These are phyloP conservation scores for Calcarisporium arbuscula DNA, from an alignment of 2,329 filamentous ascomycete genomes.

Conservation along the genomic window DNA sequence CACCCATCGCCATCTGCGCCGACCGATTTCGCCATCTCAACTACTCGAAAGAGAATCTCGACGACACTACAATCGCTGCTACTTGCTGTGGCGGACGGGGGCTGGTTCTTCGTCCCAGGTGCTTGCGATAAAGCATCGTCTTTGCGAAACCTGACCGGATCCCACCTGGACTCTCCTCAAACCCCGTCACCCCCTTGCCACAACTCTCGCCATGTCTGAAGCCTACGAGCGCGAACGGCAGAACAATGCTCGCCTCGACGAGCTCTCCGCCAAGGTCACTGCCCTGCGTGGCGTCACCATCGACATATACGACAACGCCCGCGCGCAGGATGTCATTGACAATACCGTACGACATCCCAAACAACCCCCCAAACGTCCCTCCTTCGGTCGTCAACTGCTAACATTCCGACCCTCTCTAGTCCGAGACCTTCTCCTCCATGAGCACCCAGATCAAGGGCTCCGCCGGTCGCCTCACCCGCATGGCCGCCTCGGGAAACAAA, in stretches of 20 bases:
- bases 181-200: not conserved
- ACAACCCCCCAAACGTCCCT: too few species aligned
- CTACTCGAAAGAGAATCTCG: too few species aligned
- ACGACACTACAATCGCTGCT: too few species aligned
- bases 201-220: conserved; percentile 53
- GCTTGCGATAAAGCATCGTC: too few species aligned
- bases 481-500: conserved; percentile 87
- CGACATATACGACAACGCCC: conserved; percentile 95
- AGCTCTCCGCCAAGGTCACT: conserved; percentile 84
- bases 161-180: not conserved
- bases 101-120: too few species aligned
- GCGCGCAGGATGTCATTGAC: conserved; percentile 82
- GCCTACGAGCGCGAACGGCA: conserved; percentile 77
- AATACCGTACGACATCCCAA: conserved; percentile 56
- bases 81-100: too few species aligned
- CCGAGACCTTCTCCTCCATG: conserved; percentile 88
- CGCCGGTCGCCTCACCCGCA: conserved; percentile 73
- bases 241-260: conserved; percentile 90
- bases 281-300: conserved; percentile 89
- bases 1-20: too few species aligned
- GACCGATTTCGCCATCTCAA: too few species aligned
- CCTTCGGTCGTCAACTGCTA: too few species aligned
- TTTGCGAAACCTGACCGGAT: too few species aligned
- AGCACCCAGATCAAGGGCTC: conserved; percentile 76
- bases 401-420: conserved; percentile 39